A percentile compares a stretch with the other conserved stretches of the same genome.
Conservation (phyloP, 495 filamentous ascomycete species). For the Trypethelium eluteriae region DNA sequence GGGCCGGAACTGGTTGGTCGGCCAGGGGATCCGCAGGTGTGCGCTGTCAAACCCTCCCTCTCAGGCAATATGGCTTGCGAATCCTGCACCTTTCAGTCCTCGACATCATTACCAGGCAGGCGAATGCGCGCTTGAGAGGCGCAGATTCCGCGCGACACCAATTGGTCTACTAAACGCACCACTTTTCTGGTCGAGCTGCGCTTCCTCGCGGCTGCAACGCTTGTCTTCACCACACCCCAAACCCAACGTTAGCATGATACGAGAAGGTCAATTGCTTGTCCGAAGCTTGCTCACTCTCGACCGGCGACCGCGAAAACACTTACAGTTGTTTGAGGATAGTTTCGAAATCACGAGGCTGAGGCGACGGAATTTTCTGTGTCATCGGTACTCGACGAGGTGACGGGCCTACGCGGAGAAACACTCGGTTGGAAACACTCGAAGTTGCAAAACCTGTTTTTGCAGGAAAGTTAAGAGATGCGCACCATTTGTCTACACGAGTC, state of each 20-base stretch:
- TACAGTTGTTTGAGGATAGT: background rate
- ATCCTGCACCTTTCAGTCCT: conserved; percentile 2
- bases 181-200: background rate
- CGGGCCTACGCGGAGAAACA: background rate
- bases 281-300: background rate
- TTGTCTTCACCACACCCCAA: background rate
- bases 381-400: background rate
- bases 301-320: background rate
- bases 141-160: background rate
- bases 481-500: background rate
- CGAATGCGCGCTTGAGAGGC: background rate
- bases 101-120: conserved; percentile 1
- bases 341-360: background rate
- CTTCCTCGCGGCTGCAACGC: background rate
- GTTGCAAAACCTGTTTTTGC: background rate
- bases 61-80: conserved; percentile 7
- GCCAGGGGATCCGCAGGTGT: background rate
- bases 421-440: background rate
- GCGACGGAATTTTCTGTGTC: background rate
- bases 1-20: background rate
- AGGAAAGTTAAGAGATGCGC: background rate
- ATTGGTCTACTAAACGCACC: conserved; percentile 7
- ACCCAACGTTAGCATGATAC: conserved; percentile 3
- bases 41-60: conserved; percentile 8
- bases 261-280: background rate